A percentile compares a stretch with the other conserved stretches of the same genome.
Conservation (phyloP, 2,329 filamentous ascomycete species). For the Pseudonectria buxi region DNA sequence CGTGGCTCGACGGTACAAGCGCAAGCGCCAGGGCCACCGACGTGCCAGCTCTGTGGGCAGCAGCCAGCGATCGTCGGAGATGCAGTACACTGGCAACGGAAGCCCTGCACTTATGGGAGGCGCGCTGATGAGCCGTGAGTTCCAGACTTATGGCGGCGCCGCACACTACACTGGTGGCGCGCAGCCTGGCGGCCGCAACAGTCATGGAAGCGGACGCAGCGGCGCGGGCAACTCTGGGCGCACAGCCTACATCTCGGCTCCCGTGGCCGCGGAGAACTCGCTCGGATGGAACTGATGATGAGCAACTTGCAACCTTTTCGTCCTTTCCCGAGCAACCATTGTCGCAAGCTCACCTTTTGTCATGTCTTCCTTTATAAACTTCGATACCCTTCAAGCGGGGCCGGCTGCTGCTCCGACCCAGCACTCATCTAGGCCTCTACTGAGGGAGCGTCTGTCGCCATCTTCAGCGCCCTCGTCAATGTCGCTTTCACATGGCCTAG, state of each 20-base stretch:
- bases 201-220: constrained; percentile 59
- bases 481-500: no score
- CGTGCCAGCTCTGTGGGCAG: constrained; percentile 67
- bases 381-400: constrained; percentile 29
- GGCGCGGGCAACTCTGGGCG: constrained; percentile 47
- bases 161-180: constrained; percentile 16
- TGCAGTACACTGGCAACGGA: constrained; percentile 42
- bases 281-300: constrained; percentile 76
- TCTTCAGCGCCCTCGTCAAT: no score
- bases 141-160: constrained; percentile 47
- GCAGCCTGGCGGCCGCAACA: constrained; percentile 40
- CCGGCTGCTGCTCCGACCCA: constrained; percentile 17
- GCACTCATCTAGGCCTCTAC: neutral
- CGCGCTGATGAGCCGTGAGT: constrained; percentile 52
- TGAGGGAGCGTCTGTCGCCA: no score
- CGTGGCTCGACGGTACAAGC: constrained; percentile 83
- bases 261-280: constrained; percentile 89
- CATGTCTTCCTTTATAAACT: constrained; percentile 17
- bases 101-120: constrained; percentile 65
- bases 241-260: constrained; percentile 71
- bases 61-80: constrained; percentile 39
- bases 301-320: constrained; percentile 8
- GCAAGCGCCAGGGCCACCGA: constrained; percentile 70
- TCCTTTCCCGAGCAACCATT: constrained; percentile 11
- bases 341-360: constrained; percentile 17